These are phyloP conservation scores for Rickenella mellea DNA, from an alignment of 768 basidiomycete species.

Conservation along the genomic window DNA sequence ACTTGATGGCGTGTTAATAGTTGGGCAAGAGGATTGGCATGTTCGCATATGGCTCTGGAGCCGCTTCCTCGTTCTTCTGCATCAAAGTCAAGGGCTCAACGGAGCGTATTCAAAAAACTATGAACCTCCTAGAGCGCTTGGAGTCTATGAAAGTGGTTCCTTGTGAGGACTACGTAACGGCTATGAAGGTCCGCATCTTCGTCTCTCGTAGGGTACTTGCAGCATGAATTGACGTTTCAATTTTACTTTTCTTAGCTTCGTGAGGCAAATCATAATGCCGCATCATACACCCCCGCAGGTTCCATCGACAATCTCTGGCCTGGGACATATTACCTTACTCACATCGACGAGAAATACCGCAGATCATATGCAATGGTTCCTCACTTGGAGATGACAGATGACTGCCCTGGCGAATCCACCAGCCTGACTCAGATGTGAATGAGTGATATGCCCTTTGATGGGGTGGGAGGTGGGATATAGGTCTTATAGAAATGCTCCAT, in stretches of 20 bases:
- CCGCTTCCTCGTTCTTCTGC: slow-evolving; percentile 91
- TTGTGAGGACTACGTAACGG: slow-evolving; percentile 85
- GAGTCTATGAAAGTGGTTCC: slow-evolving; percentile 84
- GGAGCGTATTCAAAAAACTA: slow-evolving; percentile 64
- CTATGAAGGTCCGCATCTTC: slow-evolving; percentile 48
- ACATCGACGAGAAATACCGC: slow-evolving; percentile 84
- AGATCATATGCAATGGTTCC: slow-evolving; percentile 66
- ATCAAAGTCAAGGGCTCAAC: slow-evolving; percentile 84
- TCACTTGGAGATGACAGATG: too few species aligned
- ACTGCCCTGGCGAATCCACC: too few species aligned
- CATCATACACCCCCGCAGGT: slow-evolving; percentile 76
- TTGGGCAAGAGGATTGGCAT: slow-evolving; percentile 80
- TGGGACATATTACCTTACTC: slow-evolving; percentile 86
- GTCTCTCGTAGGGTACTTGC: slow-evolving; percentile 2
- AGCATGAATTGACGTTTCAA: slow-evolving; percentile 1
- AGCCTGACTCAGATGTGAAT: too few species aligned
- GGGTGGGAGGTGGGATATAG: too few species aligned
- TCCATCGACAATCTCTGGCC: slow-evolving; percentile 90
- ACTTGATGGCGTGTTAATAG: background rate
- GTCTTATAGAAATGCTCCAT: too few species aligned
- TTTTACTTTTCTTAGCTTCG: slow-evolving; percentile 53
- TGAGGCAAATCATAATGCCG: slow-evolving; percentile 92
- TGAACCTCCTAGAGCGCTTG: slow-evolving; percentile 73
- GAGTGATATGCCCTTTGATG: too few species aligned
- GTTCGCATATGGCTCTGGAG: slow-evolving; percentile 96